phyloP scores from a whole-genome alignment of 1,284 basidiomycete genomes.

The Mycena sp. region DNA sequence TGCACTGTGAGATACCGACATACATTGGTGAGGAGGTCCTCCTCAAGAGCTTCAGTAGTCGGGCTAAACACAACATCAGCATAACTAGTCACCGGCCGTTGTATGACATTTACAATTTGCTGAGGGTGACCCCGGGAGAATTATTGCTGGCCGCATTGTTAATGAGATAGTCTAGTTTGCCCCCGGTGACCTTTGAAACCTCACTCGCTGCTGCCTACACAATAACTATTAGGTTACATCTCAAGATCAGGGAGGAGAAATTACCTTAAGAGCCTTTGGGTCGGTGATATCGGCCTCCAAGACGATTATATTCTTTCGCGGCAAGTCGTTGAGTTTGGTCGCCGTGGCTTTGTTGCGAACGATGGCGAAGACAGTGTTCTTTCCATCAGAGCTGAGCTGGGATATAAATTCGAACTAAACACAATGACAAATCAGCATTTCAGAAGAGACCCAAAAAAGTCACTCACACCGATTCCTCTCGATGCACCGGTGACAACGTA shows the following conservation, averaged over 20 bases:
- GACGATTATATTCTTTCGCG: slow-evolving; percentile 39
- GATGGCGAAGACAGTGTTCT: slow-evolving; percentile 44
- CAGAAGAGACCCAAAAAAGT: neutral
- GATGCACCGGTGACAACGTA: slow-evolving; percentile 43
- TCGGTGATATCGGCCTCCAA: slow-evolving; percentile 46
- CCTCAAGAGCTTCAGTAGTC: slow-evolving; percentile 1
- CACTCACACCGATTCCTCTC: slow-evolving; percentile 42
- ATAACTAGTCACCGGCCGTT: neutral
- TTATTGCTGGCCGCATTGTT: slow-evolving; percentile 40
- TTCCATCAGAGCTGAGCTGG: slow-evolving; percentile 35
- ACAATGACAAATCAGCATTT: neutral
- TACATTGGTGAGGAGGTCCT: slow-evolving; percentile 2
- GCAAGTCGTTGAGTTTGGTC: slow-evolving; percentile 30
- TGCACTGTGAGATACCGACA: neutral
- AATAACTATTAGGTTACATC: neutral
- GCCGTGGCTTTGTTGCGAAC: slow-evolving; percentile 41
- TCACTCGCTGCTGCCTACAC: slow-evolving; percentile 32
- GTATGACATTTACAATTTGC: slow-evolving; percentile 27
- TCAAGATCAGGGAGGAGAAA: neutral
- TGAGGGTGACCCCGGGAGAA: slow-evolving; percentile 18
- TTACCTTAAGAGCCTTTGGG: slow-evolving; percentile 36
- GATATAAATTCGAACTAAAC: slow-evolving; percentile 45
- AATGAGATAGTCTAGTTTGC: slow-evolving; percentile 47
- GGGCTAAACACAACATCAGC: neutral
- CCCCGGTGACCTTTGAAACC: slow-evolving; percentile 39